These are phyloP conservation scores for Colletotrichum lentis DNA, from an alignment of 2,329 filamentous ascomycete genomes.

Conservation along the genomic window DNA sequence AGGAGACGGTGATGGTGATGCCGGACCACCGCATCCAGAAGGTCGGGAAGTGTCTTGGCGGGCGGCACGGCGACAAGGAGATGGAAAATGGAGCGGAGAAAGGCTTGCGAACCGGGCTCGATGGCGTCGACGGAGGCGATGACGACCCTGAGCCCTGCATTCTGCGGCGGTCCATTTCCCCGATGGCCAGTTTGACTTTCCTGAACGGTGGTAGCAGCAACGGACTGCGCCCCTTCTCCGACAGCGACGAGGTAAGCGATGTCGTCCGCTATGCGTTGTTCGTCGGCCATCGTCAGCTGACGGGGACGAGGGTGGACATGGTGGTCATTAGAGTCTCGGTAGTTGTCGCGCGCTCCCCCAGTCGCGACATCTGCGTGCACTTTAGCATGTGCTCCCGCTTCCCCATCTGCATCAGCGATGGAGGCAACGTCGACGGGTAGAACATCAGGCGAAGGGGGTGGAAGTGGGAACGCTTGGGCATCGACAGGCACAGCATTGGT, in stretches of 20 bases:
- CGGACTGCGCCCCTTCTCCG: conserved; percentile 38
- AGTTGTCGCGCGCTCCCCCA: neutral
- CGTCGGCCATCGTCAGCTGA: conserved; percentile 20
- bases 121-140: conserved; percentile 37
- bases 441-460: conserved; percentile 14
- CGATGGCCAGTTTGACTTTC: conserved; percentile 4
- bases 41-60: conserved; percentile 16
- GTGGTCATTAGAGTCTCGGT: conserved; percentile 1
- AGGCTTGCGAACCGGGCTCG: conserved; percentile 28
- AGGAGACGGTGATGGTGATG: conserved; percentile 38
- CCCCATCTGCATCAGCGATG: neutral
- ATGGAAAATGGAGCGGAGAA: conserved; percentile 30
- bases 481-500: conserved; percentile 38
- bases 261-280: conserved; percentile 36
- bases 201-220: conserved; percentile 37
- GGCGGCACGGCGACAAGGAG: conserved; percentile 9
- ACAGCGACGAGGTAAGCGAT: conserved; percentile 34
- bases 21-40: conserved; percentile 24
- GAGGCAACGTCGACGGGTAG: conserved; percentile 21
- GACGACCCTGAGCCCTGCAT: conserved; percentile 21
- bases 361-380: neutral
- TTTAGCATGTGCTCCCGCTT: neutral
- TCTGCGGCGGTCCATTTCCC: neutral
- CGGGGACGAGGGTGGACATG: neutral
- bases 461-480: conserved; percentile 19